Evolutionary conservation across 2,329 filamentous ascomycete genomes (phyloP), one percentile per base, ranked within the genome.

Genomic region (Epichloe uncinata): DNA sequence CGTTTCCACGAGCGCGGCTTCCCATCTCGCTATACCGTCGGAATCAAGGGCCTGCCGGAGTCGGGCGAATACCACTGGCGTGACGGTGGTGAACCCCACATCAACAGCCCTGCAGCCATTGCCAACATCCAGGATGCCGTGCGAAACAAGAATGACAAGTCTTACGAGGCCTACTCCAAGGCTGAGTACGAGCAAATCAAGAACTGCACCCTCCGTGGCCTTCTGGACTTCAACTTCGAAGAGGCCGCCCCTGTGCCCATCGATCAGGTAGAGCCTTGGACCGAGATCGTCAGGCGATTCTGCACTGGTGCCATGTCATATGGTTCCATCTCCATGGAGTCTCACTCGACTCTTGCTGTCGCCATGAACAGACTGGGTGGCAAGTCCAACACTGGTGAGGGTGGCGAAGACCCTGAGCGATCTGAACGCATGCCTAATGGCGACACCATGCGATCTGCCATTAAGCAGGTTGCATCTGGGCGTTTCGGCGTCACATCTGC

Each of bases 251-350:
- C 90, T 1, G 87, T 97, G 26, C 88, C 90, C 5, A 95, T 97
- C 57, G 91, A 96, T 58, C 90, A 96, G 68, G 91, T 97, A 52
- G 91, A 97, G 72, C 88, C 91, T 18, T 97, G 91, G 91, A 96
- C 91, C 3, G 90, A 96, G 61, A 96, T 97, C 60, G 91, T 96
- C 43, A 86, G 91, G 56, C 86, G 91, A 55, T 96, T 96, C 73
- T 93, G 91, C 60, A 96, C 91, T 38, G 91, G 91, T 65, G 91
- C 91, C 59, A 97, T 97, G 91, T 97, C 91, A 3, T 97, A 97
- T 64, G 91, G 91, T 45, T 96, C 91, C 40, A 97, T 97, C 61
- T 96, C 91, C 5, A 95, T 96, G 88, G 91, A 97, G 67, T 91
- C 91, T 48, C 91, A 97, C 72, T 95, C 91, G 16, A 96, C 91